These are phyloP conservation scores for Gastrolobium bilobum DNA, from an alignment of 306 rosid genomes.

Conservation along the genomic window DNA sequence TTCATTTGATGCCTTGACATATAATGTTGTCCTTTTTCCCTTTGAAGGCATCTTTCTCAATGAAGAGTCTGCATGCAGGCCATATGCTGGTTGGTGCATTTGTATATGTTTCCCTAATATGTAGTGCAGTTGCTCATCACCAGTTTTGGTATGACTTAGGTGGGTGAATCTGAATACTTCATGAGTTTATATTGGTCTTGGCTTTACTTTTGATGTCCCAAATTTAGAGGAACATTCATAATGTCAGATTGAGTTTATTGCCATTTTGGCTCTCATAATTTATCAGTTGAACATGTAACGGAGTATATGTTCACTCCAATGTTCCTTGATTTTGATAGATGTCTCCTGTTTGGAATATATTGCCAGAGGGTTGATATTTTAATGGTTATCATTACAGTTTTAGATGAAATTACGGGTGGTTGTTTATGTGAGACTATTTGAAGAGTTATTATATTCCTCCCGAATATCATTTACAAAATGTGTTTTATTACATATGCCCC, in stretches of 20 bases:
- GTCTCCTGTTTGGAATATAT: slow-evolving; percentile 38
- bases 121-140: slow-evolving; percentile 54
- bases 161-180: slow-evolving; percentile 44
- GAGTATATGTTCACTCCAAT: slow-evolving; percentile 17
- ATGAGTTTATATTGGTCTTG: slow-evolving; percentile 39
- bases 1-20: slow-evolving; percentile 45
- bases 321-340: slow-evolving; percentile 42
- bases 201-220: slow-evolving; percentile 26
- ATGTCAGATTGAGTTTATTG: slow-evolving; percentile 33
- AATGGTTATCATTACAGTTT: not conserved
- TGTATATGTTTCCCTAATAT: slow-evolving; percentile 44
- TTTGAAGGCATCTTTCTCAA: slow-evolving; percentile 43
- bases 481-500: no score
- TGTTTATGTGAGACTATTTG: not conserved
- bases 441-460: not conserved
- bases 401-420: not conserved
- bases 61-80: slow-evolving; percentile 51
- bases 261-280: slow-evolving; percentile 17
- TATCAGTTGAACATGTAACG: slow-evolving; percentile 27
- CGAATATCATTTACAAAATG: not conserved
- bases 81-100: slow-evolving; percentile 51
- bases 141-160: slow-evolving; percentile 63
- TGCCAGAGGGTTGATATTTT: not conserved
- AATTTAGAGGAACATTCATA: slow-evolving; percentile 41
- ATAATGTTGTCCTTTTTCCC: slow-evolving; percentile 28